These are phyloP conservation scores for Arthrobotrys pseudoclavata DNA, from an alignment of 2,329 filamentous ascomycete species.

Conservation along the genomic window DNA sequence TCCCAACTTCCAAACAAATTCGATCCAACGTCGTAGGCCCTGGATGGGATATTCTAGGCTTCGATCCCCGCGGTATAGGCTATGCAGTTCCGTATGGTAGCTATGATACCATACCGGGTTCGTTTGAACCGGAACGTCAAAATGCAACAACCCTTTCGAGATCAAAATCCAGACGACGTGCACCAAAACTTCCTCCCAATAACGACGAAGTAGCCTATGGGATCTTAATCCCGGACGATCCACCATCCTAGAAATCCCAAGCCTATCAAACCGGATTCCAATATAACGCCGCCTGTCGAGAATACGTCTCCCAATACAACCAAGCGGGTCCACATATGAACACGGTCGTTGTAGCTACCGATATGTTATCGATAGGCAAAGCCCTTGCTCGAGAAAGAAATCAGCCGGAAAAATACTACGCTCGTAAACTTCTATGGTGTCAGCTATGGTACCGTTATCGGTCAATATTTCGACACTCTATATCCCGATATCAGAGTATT, in stretches of 20 bases:
- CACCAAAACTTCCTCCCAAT: background rate
- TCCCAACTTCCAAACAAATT: background rate
- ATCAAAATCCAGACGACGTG: background rate
- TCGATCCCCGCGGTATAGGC: slow-evolving; percentile 49
- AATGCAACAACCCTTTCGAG: slow-evolving; percentile 36
- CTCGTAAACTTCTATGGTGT: slow-evolving; percentile 46
- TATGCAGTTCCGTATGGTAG: slow-evolving; percentile 48
- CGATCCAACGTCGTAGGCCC: slow-evolving; percentile 22
- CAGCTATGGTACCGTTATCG: slow-evolving; percentile 53
- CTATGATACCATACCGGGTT: slow-evolving; percentile 15
- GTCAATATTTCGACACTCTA: slow-evolving; percentile 54
- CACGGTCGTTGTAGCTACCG: slow-evolving; percentile 48
- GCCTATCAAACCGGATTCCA: background rate
- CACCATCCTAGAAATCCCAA: slow-evolving; percentile 22
- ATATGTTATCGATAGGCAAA: slow-evolving; percentile 48
- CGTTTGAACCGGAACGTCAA: slow-evolving; percentile 41
- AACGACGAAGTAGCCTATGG: slow-evolving; percentile 27
- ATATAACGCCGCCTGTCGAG: slow-evolving; percentile 2
- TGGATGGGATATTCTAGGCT: slow-evolving; percentile 49
- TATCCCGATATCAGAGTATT: slow-evolving; percentile 45
- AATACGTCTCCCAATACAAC: slow-evolving; percentile 34
- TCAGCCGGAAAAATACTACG: slow-evolving; percentile 27
- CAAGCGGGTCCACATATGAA: slow-evolving; percentile 53
- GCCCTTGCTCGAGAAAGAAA: slow-evolving; percentile 46
- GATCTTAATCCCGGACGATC: slow-evolving; percentile 28